Percentiles rank a stretch among this genome's conserved stretches.
Evolutionary conservation across 768 basidiomycete genomes (phyloP).

Genomic region (Crassisporium funariophilum): DNA sequence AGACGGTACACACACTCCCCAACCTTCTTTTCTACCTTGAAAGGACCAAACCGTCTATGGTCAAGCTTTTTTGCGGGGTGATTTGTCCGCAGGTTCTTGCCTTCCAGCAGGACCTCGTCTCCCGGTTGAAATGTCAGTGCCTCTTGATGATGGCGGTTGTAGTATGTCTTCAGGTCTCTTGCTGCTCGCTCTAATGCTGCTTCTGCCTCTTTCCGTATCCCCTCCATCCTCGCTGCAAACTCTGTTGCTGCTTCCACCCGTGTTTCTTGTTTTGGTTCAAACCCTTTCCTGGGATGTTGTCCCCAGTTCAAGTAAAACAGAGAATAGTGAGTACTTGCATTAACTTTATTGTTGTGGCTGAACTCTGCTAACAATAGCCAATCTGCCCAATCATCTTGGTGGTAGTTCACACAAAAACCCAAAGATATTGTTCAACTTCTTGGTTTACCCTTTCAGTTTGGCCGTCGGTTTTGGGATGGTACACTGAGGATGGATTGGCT

Average conservation of each 20-base stretch:
- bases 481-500: conserved; percentile 1
- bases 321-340: conserved; percentile 4
- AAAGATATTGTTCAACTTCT: conserved; percentile 20
- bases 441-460: conserved; percentile 21
- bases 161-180: not conserved
- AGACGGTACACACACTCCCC: not conserved
- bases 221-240: not conserved
- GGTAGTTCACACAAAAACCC: conserved; percentile 10
- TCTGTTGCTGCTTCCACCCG: not conserved
- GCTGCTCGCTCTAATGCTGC: not conserved
- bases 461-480: conserved; percentile 20
- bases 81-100: not conserved
- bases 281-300: not conserved
- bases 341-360: conserved; percentile 12
- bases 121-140: not conserved
- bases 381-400: conserved; percentile 11
- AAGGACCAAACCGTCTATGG: not conserved
- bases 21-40: not conserved
- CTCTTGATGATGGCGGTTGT: not conserved
- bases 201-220: not conserved
- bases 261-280: not conserved
- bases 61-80: not conserved
- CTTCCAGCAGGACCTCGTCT: not conserved
- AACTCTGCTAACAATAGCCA: conserved; percentile 12
- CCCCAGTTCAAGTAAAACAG: conserved; percentile 4